These are phyloP conservation scores for Diutina siamensis DNA, from an alignment of 1,139 yeast genomes.

Conservation along the genomic window DNA sequence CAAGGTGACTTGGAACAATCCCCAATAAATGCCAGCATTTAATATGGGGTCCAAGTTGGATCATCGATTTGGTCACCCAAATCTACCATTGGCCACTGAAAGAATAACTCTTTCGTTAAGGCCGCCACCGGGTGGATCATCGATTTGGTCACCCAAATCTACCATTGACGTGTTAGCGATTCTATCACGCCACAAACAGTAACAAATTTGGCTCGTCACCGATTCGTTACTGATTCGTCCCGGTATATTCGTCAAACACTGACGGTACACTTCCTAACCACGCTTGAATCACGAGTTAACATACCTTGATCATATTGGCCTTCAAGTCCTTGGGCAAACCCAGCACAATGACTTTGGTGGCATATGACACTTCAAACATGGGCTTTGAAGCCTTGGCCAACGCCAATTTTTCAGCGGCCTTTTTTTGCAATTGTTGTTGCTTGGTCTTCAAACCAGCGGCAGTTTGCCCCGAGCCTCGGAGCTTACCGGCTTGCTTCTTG, in stretches of 20 bases:
- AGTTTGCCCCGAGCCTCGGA: conserved; percentile 9
- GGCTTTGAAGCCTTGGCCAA: conserved; percentile 12
- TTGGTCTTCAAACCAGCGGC: conserved; percentile 21
- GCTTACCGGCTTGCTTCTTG: conserved; percentile 9
- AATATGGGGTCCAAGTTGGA: too few relatives aligned
- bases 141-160: neutral
- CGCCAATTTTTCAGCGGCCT: conserved; percentile 14
- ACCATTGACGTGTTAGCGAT: too few relatives aligned
- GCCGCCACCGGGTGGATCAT: neutral
- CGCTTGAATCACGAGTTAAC: too few relatives aligned
- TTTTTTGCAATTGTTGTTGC: conserved; percentile 21
- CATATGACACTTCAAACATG: conserved; percentile 41
- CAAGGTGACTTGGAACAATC: too few relatives aligned
- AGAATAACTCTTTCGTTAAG: too few relatives aligned
- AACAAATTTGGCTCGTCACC: too few relatives aligned
- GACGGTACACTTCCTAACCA: too few relatives aligned
- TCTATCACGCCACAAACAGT: too few relatives aligned
- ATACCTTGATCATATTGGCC: conserved; percentile 72
- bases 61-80: neutral
- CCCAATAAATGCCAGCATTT: too few relatives aligned
- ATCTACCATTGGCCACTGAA: too few relatives aligned
- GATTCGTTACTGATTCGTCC: too few relatives aligned
- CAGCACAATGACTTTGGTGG: conserved; percentile 65
- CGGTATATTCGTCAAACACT: too few relatives aligned
- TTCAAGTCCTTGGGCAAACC: conserved; percentile 74